Conservation (phyloP, 2,329 filamentous ascomycete genomes). For the Botryotinia narcissicola region DNA sequence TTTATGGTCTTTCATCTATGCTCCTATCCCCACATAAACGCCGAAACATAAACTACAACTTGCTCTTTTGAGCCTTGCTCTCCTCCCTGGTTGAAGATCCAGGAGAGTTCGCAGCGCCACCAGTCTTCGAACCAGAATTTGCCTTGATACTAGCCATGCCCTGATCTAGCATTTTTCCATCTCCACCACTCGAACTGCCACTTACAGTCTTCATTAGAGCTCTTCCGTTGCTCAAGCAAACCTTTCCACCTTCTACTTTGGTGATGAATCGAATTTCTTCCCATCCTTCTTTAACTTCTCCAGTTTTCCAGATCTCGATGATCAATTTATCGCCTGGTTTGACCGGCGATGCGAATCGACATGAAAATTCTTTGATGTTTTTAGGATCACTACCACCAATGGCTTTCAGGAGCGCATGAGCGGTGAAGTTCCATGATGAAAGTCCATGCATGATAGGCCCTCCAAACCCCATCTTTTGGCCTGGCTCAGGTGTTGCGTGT, state of each 20-base stretch:
- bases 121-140: slow-evolving; percentile 5
- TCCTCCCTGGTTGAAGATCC: slow-evolving; percentile 12
- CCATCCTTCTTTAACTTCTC: slow-evolving; percentile 63
- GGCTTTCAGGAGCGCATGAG: slow-evolving; percentile 68
- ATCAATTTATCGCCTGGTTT: slow-evolving; percentile 79
- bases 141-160: slow-evolving; percentile 17
- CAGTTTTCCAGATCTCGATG: slow-evolving; percentile 77
- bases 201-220: slow-evolving; percentile 57
- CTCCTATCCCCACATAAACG: background rate
- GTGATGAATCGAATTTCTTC: slow-evolving; percentile 84
- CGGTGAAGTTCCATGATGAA: slow-evolving; percentile 80
- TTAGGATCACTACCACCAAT: slow-evolving; percentile 74
- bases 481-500: slow-evolving; percentile 82
- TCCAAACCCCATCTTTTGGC: slow-evolving; percentile 86
- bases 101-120: slow-evolving; percentile 13
- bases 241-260: slow-evolving; percentile 75
- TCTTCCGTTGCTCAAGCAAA: slow-evolving; percentile 82
- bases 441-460: slow-evolving; percentile 87
- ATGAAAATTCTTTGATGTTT: slow-evolving; percentile 86
- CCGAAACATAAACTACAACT: slow-evolving; percentile 14
- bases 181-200: slow-evolving; percentile 32
- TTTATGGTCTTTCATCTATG: background rate
- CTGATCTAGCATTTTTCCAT: slow-evolving; percentile 18
- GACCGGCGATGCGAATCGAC: slow-evolving; percentile 81
- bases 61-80: slow-evolving; percentile 19